Evolutionary conservation across 139 green algal species (phyloP).

Genomic region (Gonium pectorale): DNA sequence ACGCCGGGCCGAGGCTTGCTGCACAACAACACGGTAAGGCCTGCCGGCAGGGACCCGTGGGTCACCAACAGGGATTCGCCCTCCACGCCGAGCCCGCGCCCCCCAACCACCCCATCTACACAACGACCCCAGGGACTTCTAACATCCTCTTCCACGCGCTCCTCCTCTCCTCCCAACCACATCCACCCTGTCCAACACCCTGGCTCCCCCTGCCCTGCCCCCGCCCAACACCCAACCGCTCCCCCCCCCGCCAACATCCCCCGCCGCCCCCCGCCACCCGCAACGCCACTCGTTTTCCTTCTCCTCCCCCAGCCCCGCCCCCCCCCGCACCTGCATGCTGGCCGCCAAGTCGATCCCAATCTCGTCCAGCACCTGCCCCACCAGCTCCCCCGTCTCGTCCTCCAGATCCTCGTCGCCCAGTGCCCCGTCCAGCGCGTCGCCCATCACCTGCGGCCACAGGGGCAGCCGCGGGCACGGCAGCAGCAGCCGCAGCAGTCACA

Average conservation of each 20-base stretch:
- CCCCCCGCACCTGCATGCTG: slow-evolving; percentile 45
- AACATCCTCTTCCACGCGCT: neutral
- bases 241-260: too few species aligned
- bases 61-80: too few species aligned
- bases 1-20: too few species aligned
- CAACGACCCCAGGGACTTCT: neutral
- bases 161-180: neutral
- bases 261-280: too few species aligned
- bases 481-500: too few species aligned
- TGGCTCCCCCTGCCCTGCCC: too few species aligned
- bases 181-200: neutral
- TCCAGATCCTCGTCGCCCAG: slow-evolving; percentile 77
- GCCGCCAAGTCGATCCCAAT: slow-evolving; percentile 82
- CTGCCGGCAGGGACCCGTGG: too few species aligned
- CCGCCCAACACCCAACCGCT: too few species aligned
- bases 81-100: too few species aligned
- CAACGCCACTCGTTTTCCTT: neutral
- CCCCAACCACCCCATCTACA: too few species aligned
- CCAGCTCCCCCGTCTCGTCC: slow-evolving; percentile 75
- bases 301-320: neutral
- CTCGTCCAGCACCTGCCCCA: slow-evolving; percentile 84
- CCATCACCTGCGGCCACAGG: slow-evolving; percentile 79
- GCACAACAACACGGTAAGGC: too few species aligned
- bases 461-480: slow-evolving; percentile 79
- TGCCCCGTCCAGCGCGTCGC: slow-evolving; percentile 71